Evolutionary conservation across 2,329 filamentous ascomycete genomes (phyloP).

Genomic region (Paraphaeosphaeria minitans): DNA sequence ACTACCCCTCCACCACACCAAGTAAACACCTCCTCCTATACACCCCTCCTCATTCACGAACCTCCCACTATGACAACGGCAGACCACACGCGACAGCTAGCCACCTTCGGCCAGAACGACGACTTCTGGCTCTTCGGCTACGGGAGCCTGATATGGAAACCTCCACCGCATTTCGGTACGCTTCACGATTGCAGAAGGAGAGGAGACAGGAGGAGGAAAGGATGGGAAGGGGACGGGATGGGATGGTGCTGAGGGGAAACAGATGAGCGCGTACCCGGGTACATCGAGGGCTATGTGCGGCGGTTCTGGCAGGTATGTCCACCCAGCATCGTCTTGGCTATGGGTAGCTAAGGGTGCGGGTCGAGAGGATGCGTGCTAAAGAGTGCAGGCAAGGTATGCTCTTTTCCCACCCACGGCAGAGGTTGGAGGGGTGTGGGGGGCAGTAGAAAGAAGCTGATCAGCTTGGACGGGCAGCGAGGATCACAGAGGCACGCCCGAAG

Average conservation of each 20-base stretch:
- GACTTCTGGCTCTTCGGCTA: slow-evolving; percentile 98
- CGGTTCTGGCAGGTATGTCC: slow-evolving; percentile 96
- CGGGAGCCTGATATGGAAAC: slow-evolving; percentile 97
- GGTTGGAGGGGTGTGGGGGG: not conserved
- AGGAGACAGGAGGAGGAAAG: too few relatives aligned
- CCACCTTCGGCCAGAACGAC: slow-evolving; percentile 48
- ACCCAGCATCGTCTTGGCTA: too few relatives aligned
- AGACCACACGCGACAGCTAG: slow-evolving; percentile 36
- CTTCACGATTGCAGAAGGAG: not conserved
- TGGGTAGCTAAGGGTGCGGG: not conserved
- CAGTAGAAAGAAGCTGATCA: not conserved
- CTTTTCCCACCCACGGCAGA: too few relatives aligned
- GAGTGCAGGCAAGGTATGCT: slow-evolving; percentile 43
- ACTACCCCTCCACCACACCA: not conserved
- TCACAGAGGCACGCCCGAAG: slow-evolving; percentile 87
- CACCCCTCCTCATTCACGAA: not conserved
- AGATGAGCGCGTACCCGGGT: slow-evolving; percentile 87
- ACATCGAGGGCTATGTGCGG: slow-evolving; percentile 90
- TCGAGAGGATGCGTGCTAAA: slow-evolving; percentile 21
- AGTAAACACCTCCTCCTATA: not conserved
- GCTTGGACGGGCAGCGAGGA: slow-evolving; percentile 69
- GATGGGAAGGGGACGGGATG: too few relatives aligned
- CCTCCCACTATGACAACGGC: slow-evolving; percentile 11
- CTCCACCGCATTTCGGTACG: slow-evolving; percentile 90
- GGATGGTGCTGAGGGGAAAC: not conserved